Percentiles rank a stretch among this genome's conserved stretches.
Evolutionary conservation across 2,329 filamentous ascomycete species (phyloP).

Genomic region (Phaeophleospora eucalypticola): DNA sequence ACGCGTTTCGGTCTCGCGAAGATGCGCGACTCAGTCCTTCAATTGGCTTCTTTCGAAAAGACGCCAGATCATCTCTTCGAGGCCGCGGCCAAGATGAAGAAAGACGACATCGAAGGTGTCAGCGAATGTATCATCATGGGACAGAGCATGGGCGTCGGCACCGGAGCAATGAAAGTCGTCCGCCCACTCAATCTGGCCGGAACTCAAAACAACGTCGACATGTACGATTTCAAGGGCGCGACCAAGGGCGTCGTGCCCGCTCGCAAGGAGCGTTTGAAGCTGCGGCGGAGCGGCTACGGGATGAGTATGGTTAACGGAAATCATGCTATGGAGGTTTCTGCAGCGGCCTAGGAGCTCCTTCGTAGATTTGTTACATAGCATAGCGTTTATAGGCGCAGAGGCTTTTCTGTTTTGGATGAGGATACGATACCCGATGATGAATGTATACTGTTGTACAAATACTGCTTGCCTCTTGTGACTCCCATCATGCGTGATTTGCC

Average conservation of each 20-base stretch:
- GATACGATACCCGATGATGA: too few relatives aligned
- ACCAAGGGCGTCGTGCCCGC: conserved; percentile 10
- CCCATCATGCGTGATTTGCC: too few relatives aligned
- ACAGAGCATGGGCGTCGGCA: conserved; percentile 87
- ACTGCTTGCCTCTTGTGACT: too few relatives aligned
- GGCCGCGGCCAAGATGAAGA: conserved; percentile 86
- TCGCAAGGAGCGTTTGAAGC: conserved; percentile 20
- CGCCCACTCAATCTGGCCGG: conserved; percentile 62
- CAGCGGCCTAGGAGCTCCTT: conserved; percentile 12
- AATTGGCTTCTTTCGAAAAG: conserved; percentile 95
- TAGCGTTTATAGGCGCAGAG: too few relatives aligned
- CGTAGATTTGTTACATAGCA: too few relatives aligned
- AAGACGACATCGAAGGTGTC: conserved; percentile 87
- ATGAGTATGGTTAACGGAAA: conserved; percentile 19
- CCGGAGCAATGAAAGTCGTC: conserved; percentile 87
- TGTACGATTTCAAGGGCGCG: conserved; percentile 16
- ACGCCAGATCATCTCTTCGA: conserved; percentile 97
- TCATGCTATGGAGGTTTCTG: conserved; percentile 11
- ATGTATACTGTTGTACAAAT: too few relatives aligned
- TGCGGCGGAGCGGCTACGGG: conserved; percentile 10
- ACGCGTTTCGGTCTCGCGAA: conserved; percentile 94
- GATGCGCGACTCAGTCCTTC: conserved; percentile 90
- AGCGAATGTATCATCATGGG: conserved; percentile 98
- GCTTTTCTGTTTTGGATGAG: too few relatives aligned
- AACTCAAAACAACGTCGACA: conserved; percentile 46